Evolutionary conservation across 2,329 filamentous ascomycete genomes (phyloP), one percentile per base, ranked within the genome.

Genomic region (Sphaerulina vaccinii): DNA sequence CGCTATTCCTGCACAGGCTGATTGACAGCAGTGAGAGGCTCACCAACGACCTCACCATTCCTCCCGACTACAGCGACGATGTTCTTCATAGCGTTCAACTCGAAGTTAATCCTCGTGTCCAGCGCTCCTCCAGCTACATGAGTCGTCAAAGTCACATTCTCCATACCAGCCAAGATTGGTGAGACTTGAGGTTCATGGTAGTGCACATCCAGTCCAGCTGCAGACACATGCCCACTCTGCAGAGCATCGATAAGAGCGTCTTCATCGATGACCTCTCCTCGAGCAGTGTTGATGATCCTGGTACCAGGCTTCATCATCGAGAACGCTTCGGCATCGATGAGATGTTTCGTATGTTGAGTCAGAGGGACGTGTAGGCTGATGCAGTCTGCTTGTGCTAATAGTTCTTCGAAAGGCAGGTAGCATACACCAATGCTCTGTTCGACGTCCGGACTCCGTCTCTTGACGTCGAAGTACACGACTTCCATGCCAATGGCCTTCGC

Each of bases 161-260:
- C n/a, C n/a, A n/a, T n/a, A n/a, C n/a, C n/a, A n/a, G n/a, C n/a
- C n/a, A n/a, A n/a, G n/a, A n/a, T n/a, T n/a, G n/a, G n/a, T n/a
- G 27, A 13, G 15, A 48, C 22, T 13, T 48, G 45, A 2, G 23
- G 45, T 32, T 48, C 45, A 19, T 39, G 19, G 9, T 50, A 19
- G 40, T 50, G 32, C 16, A 49, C 46, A 41, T 49, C 46, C 8
- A 49, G 13, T 3, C 46, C 46, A 2, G 27, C 46, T 18, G 19
- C 46, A n/a, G 10, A 41, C 15, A 49, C 19, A 13, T 49, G 19
- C 9, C 46, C 46, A 15, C 9, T 15, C n/a, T 41, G 23, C 3
- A 41, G 19, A 16, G 46, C 46, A 19, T 22, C 9, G 13, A 19
- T 18, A 5, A 49, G 46, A 9, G 36, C 37, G 3, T 5, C 23